A percentile compares a stretch with the other conserved stretches of the same genome.
Conservation (phyloP, 169 alveolate species). For the Babesia divergens region DNA sequence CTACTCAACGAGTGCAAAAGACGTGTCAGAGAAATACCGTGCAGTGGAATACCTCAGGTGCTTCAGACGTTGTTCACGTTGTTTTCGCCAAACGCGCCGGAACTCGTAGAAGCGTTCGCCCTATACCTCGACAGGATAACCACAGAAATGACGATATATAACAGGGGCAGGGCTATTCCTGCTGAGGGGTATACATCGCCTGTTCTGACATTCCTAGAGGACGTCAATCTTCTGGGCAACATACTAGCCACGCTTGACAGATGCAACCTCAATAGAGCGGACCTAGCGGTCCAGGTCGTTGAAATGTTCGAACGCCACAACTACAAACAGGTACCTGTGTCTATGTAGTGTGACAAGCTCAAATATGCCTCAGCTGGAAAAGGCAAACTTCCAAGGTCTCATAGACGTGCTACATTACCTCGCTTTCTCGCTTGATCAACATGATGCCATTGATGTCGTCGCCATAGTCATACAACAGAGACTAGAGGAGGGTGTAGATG, state of each 20-base stretch:
- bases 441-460: slow-evolving; percentile 26
- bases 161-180: slow-evolving; percentile 8
- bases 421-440: slow-evolving; percentile 23
- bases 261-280: slow-evolving; percentile 37
- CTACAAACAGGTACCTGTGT: slow-evolving; percentile 10
- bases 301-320: slow-evolving; percentile 14
- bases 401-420: slow-evolving; percentile 46
- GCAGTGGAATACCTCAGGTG: slow-evolving; percentile 55
- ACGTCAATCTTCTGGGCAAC: slow-evolving; percentile 33
- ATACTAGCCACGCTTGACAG: slow-evolving; percentile 36
- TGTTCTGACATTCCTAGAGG: slow-evolving; percentile 23
- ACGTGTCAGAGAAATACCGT: slow-evolving; percentile 23
- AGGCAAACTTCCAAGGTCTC: slow-evolving; percentile 12
- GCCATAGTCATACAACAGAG: slow-evolving; percentile 15
- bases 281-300: slow-evolving; percentile 18
- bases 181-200: neutral
- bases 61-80: slow-evolving; percentile 31
- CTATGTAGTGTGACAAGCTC: too few species aligned
- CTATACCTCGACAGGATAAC: slow-evolving; percentile 34
- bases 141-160: slow-evolving; percentile 29
- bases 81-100: slow-evolving; percentile 46
- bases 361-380: slow-evolving; percentile 6
- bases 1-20: slow-evolving; percentile 47
- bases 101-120: slow-evolving; percentile 28
- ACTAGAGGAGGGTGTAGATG: slow-evolving; percentile 12